These are phyloP conservation scores for Magnaporthiopsis rhizophila DNA, from an alignment of 2,329 filamentous ascomycete genomes.

Conservation along the genomic window DNA sequence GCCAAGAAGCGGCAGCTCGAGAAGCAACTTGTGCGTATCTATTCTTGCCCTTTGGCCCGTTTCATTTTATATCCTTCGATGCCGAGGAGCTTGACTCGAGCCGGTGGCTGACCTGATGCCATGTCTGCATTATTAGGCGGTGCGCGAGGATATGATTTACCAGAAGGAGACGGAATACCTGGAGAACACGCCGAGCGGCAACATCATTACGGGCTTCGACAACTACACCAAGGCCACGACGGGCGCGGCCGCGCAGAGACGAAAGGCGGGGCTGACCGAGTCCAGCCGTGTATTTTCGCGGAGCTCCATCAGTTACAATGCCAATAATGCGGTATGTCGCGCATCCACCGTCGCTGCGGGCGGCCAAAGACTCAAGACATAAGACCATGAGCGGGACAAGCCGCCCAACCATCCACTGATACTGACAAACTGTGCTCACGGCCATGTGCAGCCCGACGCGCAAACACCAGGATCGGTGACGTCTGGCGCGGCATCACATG, in stretches of 20 bases:
- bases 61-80: background rate
- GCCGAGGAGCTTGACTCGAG: background rate
- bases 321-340: conserved; percentile 17
- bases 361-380: background rate
- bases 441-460: conserved; percentile 13
- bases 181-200: conserved; percentile 80
- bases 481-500: conserved; percentile 37
- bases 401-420: background rate
- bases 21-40: conserved; percentile 19
- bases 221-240: conserved; percentile 89
- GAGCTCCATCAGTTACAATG: conserved; percentile 55
- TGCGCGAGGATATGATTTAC: conserved; percentile 69
- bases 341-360: background rate
- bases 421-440: background rate
- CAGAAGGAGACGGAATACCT: conserved; percentile 82
- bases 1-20: conserved; percentile 53
- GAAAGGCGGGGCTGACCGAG: conserved; percentile 57
- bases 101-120: background rate
- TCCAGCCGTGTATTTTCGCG: conserved; percentile 66
- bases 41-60: conserved; percentile 14
- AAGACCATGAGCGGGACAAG: background rate
- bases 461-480: conserved; percentile 33
- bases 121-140: background rate
- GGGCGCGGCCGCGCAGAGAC: conserved; percentile 53
- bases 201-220: conserved; percentile 97